These are phyloP conservation scores for Plectosphaerella sp. DNA, from an alignment of 2,329 filamentous ascomycete genomes.

Conservation along the genomic window DNA sequence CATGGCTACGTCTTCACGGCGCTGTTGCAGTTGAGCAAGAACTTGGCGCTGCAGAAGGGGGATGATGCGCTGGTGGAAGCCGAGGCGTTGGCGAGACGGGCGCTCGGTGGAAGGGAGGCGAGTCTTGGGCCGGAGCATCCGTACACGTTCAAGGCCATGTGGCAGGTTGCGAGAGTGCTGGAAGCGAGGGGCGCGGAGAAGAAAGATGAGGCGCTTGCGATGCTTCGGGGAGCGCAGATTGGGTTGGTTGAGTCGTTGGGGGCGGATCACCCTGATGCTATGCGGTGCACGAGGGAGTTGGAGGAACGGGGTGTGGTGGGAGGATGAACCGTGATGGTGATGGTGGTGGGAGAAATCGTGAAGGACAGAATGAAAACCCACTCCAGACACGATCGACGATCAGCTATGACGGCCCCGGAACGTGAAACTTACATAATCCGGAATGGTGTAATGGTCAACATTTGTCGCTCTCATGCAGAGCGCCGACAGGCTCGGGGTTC, in stretches of 20 bases:
- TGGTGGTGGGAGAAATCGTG: no score
- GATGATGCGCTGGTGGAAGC: not conserved
- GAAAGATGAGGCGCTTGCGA: not conserved
- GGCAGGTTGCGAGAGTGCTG: not conserved
- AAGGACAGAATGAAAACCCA: no score
- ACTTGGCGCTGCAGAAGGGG: not conserved
- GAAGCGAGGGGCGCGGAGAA: not conserved
- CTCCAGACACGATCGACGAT: no score
- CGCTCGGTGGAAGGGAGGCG: not conserved
- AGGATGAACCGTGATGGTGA: no score
- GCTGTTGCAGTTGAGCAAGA: not conserved
- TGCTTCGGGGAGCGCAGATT: not conserved
- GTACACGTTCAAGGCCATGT: slow-evolving; percentile 1
- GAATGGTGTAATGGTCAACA: no score
- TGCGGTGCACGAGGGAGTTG: not conserved
- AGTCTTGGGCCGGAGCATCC: not conserved
- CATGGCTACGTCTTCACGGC: not conserved
- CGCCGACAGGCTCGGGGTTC: no score
- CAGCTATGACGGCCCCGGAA: no score
- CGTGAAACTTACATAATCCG: no score
- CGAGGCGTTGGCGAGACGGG: not conserved
- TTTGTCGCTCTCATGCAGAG: no score
- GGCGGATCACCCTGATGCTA: not conserved
- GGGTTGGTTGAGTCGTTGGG: not conserved
- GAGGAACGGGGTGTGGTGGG: no score